Conservation (phyloP, 352 stramenopile genomes). For the Phytophthora sp. region DNA sequence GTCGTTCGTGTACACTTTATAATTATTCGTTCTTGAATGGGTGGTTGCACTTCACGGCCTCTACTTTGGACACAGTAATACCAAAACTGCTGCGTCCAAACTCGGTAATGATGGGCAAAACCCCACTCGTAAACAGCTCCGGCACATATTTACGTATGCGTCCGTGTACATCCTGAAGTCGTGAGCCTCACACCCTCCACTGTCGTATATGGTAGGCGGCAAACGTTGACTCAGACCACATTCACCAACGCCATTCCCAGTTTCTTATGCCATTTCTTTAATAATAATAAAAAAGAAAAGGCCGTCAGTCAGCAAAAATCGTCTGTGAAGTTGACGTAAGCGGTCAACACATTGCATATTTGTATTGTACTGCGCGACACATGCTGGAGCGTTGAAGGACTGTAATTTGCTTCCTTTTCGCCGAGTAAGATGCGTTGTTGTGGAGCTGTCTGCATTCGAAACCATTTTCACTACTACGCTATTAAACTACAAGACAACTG, state of each 20-base stretch:
- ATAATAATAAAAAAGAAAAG: too few relatives aligned
- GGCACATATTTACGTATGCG: slow-evolving; percentile 69
- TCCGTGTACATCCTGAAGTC: slow-evolving; percentile 85
- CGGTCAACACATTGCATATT: too few relatives aligned
- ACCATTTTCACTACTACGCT: neutral
- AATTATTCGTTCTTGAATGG: too few relatives aligned
- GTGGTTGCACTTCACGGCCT: slow-evolving; percentile 81
- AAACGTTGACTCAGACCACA: neutral
- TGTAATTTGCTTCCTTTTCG: neutral
- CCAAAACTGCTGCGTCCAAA: slow-evolving; percentile 90
- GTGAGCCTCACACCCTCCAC: slow-evolving; percentile 64
- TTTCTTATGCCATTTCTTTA: neutral
- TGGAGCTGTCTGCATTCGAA: neutral
- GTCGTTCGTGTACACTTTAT: too few relatives aligned
- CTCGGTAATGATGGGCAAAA: slow-evolving; percentile 90
- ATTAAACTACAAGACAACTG: neutral
- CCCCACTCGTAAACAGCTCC: slow-evolving; percentile 83
- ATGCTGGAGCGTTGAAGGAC: neutral
- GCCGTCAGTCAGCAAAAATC: neutral
- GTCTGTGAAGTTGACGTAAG: neutral
- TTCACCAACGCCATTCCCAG: neutral
- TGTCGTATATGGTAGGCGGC: slow-evolving; percentile 88
- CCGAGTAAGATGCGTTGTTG: neutral
- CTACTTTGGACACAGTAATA: slow-evolving; percentile 87
- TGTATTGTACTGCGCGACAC: neutral